Evolutionary conservation across 148 eudicot species (phyloP), one percentile per base, ranked within the genome.

Genomic region (Beta vulgaris): DNA sequence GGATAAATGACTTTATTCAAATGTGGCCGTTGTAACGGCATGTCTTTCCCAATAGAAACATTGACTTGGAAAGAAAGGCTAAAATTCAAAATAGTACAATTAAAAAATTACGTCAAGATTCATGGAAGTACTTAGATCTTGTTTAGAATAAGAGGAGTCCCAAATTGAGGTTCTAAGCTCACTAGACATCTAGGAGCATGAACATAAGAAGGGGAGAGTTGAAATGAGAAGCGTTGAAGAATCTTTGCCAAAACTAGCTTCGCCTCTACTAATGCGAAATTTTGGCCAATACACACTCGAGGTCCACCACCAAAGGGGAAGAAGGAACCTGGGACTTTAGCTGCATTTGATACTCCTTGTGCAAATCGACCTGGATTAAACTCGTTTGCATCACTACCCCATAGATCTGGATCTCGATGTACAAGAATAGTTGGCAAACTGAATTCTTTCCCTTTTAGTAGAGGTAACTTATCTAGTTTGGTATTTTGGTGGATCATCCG

Each of bases 221-320:
- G n/a, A n/a, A n/a, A n/a, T n/a, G n/a, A n/a, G n/a, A 89, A 89
- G 40, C 78, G 77, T 74, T 89, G 85, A 23, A 89, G 54, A 37
- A 89, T 83, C 69, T 70, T 80, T 0, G 85, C 71, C 71, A 89
- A 28, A 3, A 85, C 86, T 19, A 83, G 68, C 76, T 85, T 87
- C 6, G 84, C 92, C 79, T 88, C 88, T 2, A 78, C 55, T 59
- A 82, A 74, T 3, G 86, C 81, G 49, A 88, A 80, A 54, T 84
- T 79, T 65, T 84, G 84, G 46, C 88, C 88, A 21, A 88, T 76
- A 62, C 63, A 43, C 63, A 69, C 6, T 12, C 66, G 26, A 26
- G 31, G 62, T 21, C 73, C 82, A 15, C 77, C 40, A 9, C 82
- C 82, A 36, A 73, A 79, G 6, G 77, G 77, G 19, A 79, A 68